Conservation (phyloP, 2,329 filamentous ascomycete species). For the Phialocephala subalpina region DNA sequence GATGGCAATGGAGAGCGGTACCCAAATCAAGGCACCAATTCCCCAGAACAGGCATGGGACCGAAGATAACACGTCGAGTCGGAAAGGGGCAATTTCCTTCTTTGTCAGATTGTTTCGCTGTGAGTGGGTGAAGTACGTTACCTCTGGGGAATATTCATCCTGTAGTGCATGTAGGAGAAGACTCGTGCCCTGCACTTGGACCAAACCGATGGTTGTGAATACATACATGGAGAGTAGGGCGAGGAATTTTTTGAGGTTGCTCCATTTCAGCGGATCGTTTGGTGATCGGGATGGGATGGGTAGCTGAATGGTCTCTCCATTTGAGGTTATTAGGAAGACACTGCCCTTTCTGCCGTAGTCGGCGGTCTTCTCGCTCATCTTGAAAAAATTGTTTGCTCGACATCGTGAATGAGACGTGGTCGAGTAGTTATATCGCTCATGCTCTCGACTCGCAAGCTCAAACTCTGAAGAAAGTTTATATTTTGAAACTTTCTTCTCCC, state of each 20-base stretch:
- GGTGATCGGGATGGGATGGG: conserved; percentile 45
- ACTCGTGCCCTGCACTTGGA: conserved; percentile 38
- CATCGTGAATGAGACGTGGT: too few species aligned
- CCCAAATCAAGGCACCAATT: conserved; percentile 48
- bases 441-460: too few species aligned
- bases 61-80: not conserved
- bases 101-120: not conserved
- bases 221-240: conserved; percentile 33
- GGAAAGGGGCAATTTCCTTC: not conserved
- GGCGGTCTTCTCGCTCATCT: too few species aligned
- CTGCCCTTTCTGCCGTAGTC: conserved; percentile 21
- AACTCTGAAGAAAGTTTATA: too few species aligned
- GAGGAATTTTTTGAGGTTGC: conserved; percentile 29
- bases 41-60: conserved; percentile 38
- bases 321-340: conserved; percentile 45
- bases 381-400: too few species aligned
- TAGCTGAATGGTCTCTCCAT: conserved; percentile 43
- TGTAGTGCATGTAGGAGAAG: conserved; percentile 33
- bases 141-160: conserved; percentile 34
- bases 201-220: conserved; percentile 34
- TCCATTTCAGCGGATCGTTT: conserved; percentile 44
- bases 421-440: too few species aligned
- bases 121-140: conserved; percentile 13
- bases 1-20: conserved; percentile 47
- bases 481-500: too few species aligned